Evolutionary conservation across 768 basidiomycete genomes (phyloP), one percentile per base, ranked within the genome.

Genomic region (Chiua virens): DNA sequence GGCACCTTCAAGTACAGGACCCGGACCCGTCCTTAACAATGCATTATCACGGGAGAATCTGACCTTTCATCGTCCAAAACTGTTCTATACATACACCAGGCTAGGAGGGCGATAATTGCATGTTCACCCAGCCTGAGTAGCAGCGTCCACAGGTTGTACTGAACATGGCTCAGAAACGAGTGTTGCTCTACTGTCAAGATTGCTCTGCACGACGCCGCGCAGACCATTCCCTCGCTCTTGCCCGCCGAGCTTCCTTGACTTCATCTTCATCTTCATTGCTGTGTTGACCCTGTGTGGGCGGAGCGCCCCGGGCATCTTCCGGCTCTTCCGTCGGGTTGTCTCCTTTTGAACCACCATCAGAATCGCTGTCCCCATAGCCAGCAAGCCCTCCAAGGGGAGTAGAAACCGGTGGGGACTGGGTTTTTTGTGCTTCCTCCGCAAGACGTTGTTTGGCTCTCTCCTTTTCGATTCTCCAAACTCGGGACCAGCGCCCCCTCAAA

Each of bases 401-500:
- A 13, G 38, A 42, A 13, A 27, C 45, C 14, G 41, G 17, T 21
- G 43, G 25, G 30, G 39, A 37, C 54, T 52, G 30, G n/a, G 47
- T 17, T 58, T 65, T 49, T 56, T 54, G 40, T 50, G 60, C 43
- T 60, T 71, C 54, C 56, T 70, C 52, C 47, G 34, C 56, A 14
- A 39, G 50, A 25, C 50, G 47, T 44, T 60, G 55, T 65, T 72
- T 74, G 6, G 69, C 75, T 44, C 74, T 78, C 21, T 68, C 76
- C 59, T 86, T 86, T 22, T 77, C 68, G 2, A 69, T 60, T 27
- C 69, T 69, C 92, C 92, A 96, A 5, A 77, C 73, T 3, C 70
- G 69, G 48, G 76, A 75, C 85, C 88, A 93, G 21, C 89, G 73
- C 3, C 92, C 92, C 30, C 83, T 78, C 40, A 96, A 67, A 66